phyloP scores from a whole-genome alignment of 345 rosid species.

The Pistacia atlantica region DNA sequence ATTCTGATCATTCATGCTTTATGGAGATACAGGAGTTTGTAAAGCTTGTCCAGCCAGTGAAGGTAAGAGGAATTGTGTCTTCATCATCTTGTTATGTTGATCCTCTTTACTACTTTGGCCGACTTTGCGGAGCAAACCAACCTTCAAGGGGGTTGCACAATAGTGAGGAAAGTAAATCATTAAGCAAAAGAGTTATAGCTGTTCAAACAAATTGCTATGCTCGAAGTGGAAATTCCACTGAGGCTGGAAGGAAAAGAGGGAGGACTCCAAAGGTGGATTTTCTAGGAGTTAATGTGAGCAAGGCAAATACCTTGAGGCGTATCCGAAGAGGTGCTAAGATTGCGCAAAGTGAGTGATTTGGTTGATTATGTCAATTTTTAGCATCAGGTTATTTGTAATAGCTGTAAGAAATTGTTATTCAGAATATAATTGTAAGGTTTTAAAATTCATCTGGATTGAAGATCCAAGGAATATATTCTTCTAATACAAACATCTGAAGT shows the following conservation, averaged over 20 bases:
- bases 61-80: constrained; percentile 66
- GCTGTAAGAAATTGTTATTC: not conserved
- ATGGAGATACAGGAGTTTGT: constrained; percentile 66
- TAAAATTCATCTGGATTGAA: not conserved
- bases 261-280: constrained; percentile 2
- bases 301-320: constrained; percentile 34
- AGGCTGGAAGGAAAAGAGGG: constrained; percentile 29
- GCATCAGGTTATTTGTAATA: constrained; percentile 2
- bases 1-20: constrained; percentile 81
- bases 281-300: constrained; percentile 28
- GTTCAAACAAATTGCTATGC: constrained; percentile 25
- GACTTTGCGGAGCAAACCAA: constrained; percentile 44
- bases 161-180: constrained; percentile 27
- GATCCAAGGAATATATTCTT: not conserved
- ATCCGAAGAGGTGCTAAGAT: constrained; percentile 42
- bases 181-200: constrained; percentile 19
- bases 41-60: constrained; percentile 60
- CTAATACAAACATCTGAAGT: not conserved
- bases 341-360: constrained; percentile 24
- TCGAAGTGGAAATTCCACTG: constrained; percentile 13
- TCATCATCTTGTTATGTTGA: constrained; percentile 65
- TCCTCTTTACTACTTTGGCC: constrained; percentile 69
- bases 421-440: not conserved
- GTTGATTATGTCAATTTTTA: constrained; percentile 8
- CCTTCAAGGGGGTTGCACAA: constrained; percentile 26